These are phyloP conservation scores for Lactarius tabidus DNA, from an alignment of 768 basidiomycete genomes.

Conservation along the genomic window DNA sequence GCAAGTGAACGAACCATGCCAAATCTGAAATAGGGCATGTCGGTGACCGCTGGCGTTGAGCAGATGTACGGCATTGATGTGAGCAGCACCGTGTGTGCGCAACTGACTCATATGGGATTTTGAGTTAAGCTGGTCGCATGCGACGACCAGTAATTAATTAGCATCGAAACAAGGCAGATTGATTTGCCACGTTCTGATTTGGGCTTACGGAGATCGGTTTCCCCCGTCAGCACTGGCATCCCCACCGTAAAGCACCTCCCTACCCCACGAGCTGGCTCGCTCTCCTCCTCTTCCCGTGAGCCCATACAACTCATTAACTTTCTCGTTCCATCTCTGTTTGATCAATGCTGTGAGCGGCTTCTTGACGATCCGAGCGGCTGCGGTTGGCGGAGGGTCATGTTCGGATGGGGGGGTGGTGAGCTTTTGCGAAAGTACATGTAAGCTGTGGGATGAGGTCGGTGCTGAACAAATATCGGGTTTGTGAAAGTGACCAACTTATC, in stretches of 20 bases:
- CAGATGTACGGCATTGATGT: neutral
- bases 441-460: conserved; percentile 8
- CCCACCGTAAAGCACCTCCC: conserved; percentile 42
- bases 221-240: conserved; percentile 5
- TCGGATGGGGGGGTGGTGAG: conserved; percentile 18
- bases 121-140: neutral
- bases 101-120: neutral
- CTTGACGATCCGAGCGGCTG: conserved; percentile 21
- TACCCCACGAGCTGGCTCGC: conserved; percentile 40
- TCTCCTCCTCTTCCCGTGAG: conserved; percentile 16
- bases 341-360: conserved; percentile 15
- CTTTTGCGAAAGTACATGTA: conserved; percentile 11
- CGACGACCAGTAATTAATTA: neutral
- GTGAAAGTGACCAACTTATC: conserved; percentile 45
- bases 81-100: neutral
- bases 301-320: conserved; percentile 15
- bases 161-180: neutral
- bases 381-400: conserved; percentile 18
- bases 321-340: conserved; percentile 24
- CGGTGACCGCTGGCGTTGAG: neutral
- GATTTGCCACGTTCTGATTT: neutral
- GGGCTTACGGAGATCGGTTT: conserved; percentile 16
- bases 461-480: neutral
- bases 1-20: neutral
- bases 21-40: neutral